Conservation (phyloP, 2,329 filamentous ascomycete species). For the Amauroascus niger region DNA sequence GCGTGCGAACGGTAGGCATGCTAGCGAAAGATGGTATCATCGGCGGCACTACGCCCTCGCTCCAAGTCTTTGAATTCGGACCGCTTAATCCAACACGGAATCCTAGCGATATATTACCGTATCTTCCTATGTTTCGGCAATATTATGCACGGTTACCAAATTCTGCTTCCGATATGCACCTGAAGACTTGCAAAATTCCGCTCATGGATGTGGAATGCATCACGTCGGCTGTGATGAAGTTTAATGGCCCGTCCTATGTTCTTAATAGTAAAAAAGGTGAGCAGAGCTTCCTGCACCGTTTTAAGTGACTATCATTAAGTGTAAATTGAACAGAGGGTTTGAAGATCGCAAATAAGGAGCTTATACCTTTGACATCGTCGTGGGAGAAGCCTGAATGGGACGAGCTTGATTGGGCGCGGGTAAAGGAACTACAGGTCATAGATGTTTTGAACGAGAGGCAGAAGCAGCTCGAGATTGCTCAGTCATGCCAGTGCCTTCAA, state of each 20-base stretch:
- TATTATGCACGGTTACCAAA: conserved; percentile 60
- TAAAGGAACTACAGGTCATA: conserved; percentile 73
- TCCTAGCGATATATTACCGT: conserved; percentile 78
- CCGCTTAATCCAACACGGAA: conserved; percentile 59
- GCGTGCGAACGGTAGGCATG: conserved; percentile 71
- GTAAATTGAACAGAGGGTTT: conserved; percentile 37
- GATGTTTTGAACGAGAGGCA: conserved; percentile 66
- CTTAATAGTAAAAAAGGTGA: conserved; percentile 44
- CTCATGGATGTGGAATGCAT: conserved; percentile 75
- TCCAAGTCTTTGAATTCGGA: conserved; percentile 72
- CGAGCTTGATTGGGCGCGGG: conserved; percentile 69
- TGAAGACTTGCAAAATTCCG: conserved; percentile 59
- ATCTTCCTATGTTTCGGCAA: conserved; percentile 59
- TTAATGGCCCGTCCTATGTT: conserved; percentile 40
- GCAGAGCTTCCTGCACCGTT: conserved; percentile 14
- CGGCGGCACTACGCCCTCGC: conserved; percentile 54
- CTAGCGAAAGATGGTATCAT: conserved; percentile 66
- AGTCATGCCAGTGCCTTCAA: conserved; percentile 53
- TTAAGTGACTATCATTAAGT: conserved; percentile 6
- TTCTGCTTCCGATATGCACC: conserved; percentile 55
- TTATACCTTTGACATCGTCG: conserved; percentile 58
- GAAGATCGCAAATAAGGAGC: conserved; percentile 55
- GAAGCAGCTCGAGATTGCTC: conserved; percentile 53
- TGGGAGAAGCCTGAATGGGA: conserved; percentile 72
- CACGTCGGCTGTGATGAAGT: conserved; percentile 55